phyloP scores from a whole-genome alignment of 495 filamentous ascomycete species.

The Bryoglossum gracile region DNA sequence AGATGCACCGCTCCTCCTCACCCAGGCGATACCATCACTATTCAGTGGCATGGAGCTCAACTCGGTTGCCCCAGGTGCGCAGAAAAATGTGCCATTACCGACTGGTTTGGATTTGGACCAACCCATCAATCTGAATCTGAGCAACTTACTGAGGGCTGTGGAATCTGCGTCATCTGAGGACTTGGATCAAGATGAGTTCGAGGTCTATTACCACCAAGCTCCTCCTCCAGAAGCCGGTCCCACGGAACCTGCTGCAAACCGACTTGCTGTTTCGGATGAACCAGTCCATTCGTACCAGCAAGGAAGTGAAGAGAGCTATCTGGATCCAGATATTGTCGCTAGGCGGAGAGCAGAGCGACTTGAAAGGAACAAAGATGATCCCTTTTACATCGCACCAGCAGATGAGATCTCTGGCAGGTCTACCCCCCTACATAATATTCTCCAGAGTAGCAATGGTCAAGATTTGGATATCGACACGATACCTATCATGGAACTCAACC shows the following conservation, averaged over 20 bases:
- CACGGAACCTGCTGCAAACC: constrained; percentile 45
- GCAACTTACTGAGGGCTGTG: constrained; percentile 51
- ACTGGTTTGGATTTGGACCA: constrained; percentile 63
- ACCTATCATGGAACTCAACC: constrained; percentile 84
- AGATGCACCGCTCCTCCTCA: constrained; percentile 70
- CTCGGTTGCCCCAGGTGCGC: constrained; percentile 75
- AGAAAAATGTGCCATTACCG: constrained; percentile 80
- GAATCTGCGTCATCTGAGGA: constrained; percentile 46
- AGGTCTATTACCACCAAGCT: constrained; percentile 62
- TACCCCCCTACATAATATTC: constrained; percentile 65
- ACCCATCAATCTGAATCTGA: constrained; percentile 72
- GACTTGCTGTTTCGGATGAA: constrained; percentile 37
- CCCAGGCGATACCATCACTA: constrained; percentile 78
- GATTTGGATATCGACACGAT: constrained; percentile 87
- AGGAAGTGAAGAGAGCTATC: constrained; percentile 44
- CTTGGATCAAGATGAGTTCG: constrained; percentile 55
- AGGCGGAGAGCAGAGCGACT: constrained; percentile 58
- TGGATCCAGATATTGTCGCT: constrained; percentile 55
- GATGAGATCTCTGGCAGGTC: constrained; percentile 46
- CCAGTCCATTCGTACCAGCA: constrained; percentile 57
- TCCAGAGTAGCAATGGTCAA: constrained; percentile 58
- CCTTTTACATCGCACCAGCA: constrained; percentile 75
- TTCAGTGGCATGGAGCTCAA: constrained; percentile 85
- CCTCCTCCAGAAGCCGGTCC: constrained; percentile 28
- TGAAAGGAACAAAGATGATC: constrained; percentile 83